Conservation (phyloP, 768 basidiomycete genomes). For the Grammothele lineata region DNA sequence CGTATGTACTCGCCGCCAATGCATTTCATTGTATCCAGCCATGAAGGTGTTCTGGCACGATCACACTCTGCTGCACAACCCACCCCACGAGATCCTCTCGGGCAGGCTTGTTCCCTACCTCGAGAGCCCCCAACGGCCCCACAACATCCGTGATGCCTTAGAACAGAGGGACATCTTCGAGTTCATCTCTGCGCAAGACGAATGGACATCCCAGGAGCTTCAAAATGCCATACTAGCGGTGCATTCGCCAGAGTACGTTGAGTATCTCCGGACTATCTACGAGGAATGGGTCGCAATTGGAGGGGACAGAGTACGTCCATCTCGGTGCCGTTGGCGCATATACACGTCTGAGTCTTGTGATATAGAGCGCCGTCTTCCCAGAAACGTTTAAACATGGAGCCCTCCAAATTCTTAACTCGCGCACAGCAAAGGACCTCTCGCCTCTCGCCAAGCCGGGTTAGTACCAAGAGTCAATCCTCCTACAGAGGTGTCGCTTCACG, state of each 20-base stretch:
- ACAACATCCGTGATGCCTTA: slow-evolving; percentile 21
- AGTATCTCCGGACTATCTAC: slow-evolving; percentile 26
- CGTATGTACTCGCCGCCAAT: too few relatives aligned
- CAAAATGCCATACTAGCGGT: slow-evolving; percentile 17
- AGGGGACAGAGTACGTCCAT: slow-evolving; percentile 20
- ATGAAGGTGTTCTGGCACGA: slow-evolving; percentile 23
- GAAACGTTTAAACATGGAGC: slow-evolving; percentile 27
- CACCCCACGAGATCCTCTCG: slow-evolving; percentile 28
- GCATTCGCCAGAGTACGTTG: slow-evolving; percentile 24
- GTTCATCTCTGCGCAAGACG: slow-evolving; percentile 1
- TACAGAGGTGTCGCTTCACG: too few relatives aligned
- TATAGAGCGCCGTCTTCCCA: slow-evolving; percentile 27
- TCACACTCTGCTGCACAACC: slow-evolving; percentile 25
- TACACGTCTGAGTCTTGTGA: not conserved
- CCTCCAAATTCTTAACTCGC: slow-evolving; percentile 9
- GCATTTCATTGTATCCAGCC: too few relatives aligned
- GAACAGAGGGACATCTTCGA: slow-evolving; percentile 10
- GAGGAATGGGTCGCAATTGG: slow-evolving; percentile 26
- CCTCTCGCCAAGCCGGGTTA: slow-evolving; percentile 24
- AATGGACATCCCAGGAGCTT: slow-evolving; percentile 8
- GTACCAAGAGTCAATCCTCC: too few relatives aligned
- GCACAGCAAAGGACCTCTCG: not conserved
- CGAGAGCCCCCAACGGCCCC: slow-evolving; percentile 27
- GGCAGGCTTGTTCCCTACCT: slow-evolving; percentile 25
- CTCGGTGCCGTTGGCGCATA: too few relatives aligned